Evolutionary conservation across 257 asterid genomes (phyloP), one percentile per base, ranked within the genome.

Genomic region (Apocynum venetum): DNA sequence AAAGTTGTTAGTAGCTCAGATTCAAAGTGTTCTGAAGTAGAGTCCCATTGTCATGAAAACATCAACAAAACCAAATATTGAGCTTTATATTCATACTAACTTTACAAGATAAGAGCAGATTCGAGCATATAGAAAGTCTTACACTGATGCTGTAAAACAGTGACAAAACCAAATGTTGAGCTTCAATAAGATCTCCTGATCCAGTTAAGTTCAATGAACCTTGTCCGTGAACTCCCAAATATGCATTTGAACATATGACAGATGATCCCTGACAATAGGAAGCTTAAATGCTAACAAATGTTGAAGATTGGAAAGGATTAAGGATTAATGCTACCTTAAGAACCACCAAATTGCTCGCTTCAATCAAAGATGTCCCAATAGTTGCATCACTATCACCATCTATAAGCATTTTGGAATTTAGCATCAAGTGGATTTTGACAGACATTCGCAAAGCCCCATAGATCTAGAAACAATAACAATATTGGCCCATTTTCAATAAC

Each of bases 371-470:
- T 78, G 98, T 91, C 25, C 95, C 89, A 53, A 88, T 91, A 80
- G 84, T 87, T 73, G 91, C 84, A 87, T 93, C 92, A 77, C 87
- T 84, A 81, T 86, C 95, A 77, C 97, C 91, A 52, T 85, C 81
- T 80, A 93, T 89, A 80, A 91, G 89, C 87, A 93, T 78, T 83
- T 90, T 86, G 75, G 98, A 93, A 71, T 89, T 90, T 86, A 91
- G 80, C 98, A 93, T 93, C 89, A 93, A 87, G 85, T 89, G 89
- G 83, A 93, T 93, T 88, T 93, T 93, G 74, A 91, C 97, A 71
- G 98, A 90, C 98, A 93, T 90, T 76, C 97, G 88, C 87, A 93
- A 82, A 47, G 98, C 96, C 78, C 98, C 98, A 79, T 90, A 89
- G 82, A 93, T 86, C 98, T 93, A 83, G 66, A 85, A 79, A 71